Conservation (phyloP, 768 basidiomycete genomes). For the Trametes punicea region DNA sequence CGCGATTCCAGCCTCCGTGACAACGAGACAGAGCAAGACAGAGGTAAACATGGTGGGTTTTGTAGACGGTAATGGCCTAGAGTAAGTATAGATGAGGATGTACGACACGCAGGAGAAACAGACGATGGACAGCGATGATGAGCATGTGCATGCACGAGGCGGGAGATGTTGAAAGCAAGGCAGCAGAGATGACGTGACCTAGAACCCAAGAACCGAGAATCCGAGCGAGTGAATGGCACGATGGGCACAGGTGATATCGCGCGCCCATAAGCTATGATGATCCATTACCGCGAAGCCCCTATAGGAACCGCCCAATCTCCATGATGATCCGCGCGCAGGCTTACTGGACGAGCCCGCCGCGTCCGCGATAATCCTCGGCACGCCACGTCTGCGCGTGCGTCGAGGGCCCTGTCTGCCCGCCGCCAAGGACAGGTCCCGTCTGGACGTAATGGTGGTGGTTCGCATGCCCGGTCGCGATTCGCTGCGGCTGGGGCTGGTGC, state of each 20-base stretch:
- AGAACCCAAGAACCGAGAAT: neutral
- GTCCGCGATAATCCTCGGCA: conserved; percentile 5
- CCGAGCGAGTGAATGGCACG: too few relatives aligned
- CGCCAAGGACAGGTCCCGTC: conserved; percentile 1
- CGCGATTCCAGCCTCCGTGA: neutral
- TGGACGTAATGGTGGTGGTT: conserved; percentile 4
- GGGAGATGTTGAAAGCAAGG: neutral
- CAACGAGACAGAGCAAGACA: neutral
- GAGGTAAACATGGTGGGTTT: neutral
- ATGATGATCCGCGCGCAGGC: neutral
- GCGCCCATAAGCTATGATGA: neutral
- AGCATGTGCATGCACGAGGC: neutral
- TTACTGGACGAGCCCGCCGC: conserved; percentile 15
- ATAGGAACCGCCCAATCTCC: too few relatives aligned
- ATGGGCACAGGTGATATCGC: neutral
- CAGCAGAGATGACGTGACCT: too few relatives aligned
- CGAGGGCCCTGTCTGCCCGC: neutral
- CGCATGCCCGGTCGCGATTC: neutral
- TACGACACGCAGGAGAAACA: neutral
- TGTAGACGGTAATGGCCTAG: neutral
- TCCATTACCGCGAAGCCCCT: too few relatives aligned
- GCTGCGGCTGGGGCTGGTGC: conserved; percentile 21
- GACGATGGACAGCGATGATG: neutral
- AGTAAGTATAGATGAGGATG: neutral
- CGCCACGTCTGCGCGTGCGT: conserved; percentile 8